These are phyloP conservation scores for Agaricus sinodeliciosus DNA, from an alignment of 768 basidiomycete genomes.

Conservation along the genomic window DNA sequence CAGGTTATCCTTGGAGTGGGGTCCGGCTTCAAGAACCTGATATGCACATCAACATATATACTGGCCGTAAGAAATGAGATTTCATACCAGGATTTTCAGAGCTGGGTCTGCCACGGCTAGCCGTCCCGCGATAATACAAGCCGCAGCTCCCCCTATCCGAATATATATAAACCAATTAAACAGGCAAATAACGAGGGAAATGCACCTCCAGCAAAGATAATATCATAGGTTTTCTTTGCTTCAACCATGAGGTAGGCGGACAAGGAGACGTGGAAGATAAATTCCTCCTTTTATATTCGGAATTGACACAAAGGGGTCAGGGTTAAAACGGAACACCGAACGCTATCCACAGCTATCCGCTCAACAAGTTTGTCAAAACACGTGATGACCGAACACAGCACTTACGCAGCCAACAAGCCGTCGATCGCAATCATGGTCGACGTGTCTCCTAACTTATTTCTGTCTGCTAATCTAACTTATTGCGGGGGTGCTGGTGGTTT, in stretches of 20 bases:
- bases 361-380: no score
- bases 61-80: not conserved
- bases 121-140: constrained; percentile 50
- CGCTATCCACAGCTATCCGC: no score
- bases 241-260: not conserved
- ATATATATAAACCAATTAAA: not conserved
- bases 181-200: not conserved
- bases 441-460: no score
- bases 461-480: no score
- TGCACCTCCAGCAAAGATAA: constrained; percentile 54
- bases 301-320: no score
- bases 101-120: constrained; percentile 46
- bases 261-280: not conserved
- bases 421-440: no score
- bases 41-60: not conserved
- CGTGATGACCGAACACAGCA: no score
- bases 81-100: constrained; percentile 45
- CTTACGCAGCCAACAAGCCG: no score
- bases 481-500: no score
- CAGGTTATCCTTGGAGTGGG: constrained; percentile 37
- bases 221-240: constrained; percentile 24
- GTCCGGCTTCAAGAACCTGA: constrained; percentile 54
- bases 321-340: no score
- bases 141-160: constrained; percentile 42
- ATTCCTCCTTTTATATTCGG: no score